These are phyloP conservation scores for Albizia julibrissin DNA, from an alignment of 306 rosid genomes.

Conservation along the genomic window DNA sequence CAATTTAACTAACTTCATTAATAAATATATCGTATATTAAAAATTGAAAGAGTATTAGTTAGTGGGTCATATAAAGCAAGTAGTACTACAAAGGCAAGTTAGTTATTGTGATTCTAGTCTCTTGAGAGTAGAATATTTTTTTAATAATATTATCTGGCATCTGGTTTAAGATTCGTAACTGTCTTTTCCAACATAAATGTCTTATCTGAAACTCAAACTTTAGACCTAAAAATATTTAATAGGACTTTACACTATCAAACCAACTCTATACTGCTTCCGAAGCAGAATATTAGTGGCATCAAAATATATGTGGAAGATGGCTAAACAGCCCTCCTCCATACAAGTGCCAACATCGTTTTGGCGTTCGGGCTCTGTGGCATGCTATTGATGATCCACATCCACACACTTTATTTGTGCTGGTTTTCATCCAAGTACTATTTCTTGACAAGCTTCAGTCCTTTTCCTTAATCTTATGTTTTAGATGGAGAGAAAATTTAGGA, in stretches of 20 bases:
- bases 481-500: too few relatives aligned
- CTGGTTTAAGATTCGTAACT: too few relatives aligned
- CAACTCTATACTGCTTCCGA: background rate
- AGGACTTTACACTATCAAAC: rapidly evolving
- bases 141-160: too few relatives aligned
- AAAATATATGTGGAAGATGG: conserved; percentile 20
- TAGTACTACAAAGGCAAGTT: background rate
- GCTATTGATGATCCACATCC: background rate
- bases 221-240: too few relatives aligned
- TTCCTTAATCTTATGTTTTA: background rate
- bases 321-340: conserved; percentile 37
- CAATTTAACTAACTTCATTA: too few relatives aligned
- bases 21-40: too few relatives aligned
- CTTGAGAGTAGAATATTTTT: too few relatives aligned
- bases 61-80: conserved; percentile 33
- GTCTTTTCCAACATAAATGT: too few relatives aligned
- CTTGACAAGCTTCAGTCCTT: background rate
- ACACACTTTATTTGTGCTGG: background rate
- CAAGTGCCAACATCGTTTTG: background rate
- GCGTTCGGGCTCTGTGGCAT: background rate
- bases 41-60: background rate
- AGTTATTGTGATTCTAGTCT: background rate
- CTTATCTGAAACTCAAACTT: too few relatives aligned
- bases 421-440: background rate
- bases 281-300: conserved; percentile 1